Percentiles rank a stretch among this genome's conserved stretches.
phyloP scores from a whole-genome alignment of 192 early-diverging fungal species.

The Coemansia sp. region DNA sequence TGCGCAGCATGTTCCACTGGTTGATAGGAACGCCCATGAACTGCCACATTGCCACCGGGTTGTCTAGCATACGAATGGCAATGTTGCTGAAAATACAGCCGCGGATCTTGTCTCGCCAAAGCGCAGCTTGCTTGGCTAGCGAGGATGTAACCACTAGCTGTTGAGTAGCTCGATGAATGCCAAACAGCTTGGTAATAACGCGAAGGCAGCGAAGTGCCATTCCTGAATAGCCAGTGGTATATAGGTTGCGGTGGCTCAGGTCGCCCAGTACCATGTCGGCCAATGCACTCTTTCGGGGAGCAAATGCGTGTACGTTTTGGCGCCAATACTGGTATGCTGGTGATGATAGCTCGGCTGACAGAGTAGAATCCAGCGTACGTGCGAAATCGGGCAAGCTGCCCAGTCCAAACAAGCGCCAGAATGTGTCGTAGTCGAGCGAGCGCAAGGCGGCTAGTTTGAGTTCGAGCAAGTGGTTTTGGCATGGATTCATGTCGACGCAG shows the following conservation, averaged over 20 bases:
- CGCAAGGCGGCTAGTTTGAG: slow-evolving; percentile 77
- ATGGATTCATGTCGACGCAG: slow-evolving; percentile 89
- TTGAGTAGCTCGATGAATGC: slow-evolving; percentile 60
- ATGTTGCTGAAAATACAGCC: slow-evolving; percentile 65
- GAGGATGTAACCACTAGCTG: slow-evolving; percentile 59
- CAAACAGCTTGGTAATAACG: slow-evolving; percentile 61
- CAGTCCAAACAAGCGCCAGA: slow-evolving; percentile 81
- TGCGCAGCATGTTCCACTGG: slow-evolving; percentile 83
- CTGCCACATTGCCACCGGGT: slow-evolving; percentile 82
- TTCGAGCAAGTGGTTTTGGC: slow-evolving; percentile 88
- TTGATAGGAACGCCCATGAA: slow-evolving; percentile 83
- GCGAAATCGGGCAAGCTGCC: slow-evolving; percentile 67
- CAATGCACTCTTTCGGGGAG: neutral
- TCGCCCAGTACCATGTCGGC: slow-evolving; percentile 18
- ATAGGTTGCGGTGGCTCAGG: slow-evolving; percentile 66
- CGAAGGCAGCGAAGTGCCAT: slow-evolving; percentile 72
- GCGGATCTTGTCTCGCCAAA: slow-evolving; percentile 71
- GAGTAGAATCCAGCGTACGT: slow-evolving; percentile 62
- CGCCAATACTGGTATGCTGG: slow-evolving; percentile 82
- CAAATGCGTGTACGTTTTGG: slow-evolving; percentile 54
- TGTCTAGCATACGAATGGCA: slow-evolving; percentile 69
- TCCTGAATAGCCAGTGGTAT: slow-evolving; percentile 85
- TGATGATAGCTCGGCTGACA: slow-evolving; percentile 73
- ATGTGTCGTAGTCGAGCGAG: slow-evolving; percentile 63
- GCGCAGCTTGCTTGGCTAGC: slow-evolving; percentile 62